Conservation (phyloP, 352 stramenopile genomes). For the Thraustochytrium sp. region DNA sequence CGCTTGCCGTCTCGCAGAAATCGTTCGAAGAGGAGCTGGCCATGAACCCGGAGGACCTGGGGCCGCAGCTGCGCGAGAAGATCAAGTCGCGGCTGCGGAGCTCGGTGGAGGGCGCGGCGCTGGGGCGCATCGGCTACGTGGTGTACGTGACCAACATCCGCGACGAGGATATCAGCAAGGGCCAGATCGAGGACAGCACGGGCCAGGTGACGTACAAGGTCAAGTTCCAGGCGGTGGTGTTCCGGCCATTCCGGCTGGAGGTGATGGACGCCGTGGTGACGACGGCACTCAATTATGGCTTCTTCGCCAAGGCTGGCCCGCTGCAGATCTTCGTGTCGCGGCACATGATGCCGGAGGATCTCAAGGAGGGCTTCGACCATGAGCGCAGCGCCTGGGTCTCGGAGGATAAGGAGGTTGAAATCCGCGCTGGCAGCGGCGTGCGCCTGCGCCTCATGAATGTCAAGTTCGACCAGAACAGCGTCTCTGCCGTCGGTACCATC, state of each 20-base stretch:
- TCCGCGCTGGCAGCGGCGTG: slow-evolving; percentile 87
- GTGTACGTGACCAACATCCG: slow-evolving; percentile 92
- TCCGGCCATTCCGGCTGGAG: slow-evolving; percentile 94
- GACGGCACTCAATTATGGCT: slow-evolving; percentile 89
- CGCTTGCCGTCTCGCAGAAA: too few relatives aligned
- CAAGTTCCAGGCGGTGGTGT: slow-evolving; percentile 89
- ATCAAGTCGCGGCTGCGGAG: slow-evolving; percentile 90
- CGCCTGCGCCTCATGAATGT: slow-evolving; percentile 93
- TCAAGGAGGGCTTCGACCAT: slow-evolving; percentile 84
- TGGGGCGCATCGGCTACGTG: slow-evolving; percentile 92
- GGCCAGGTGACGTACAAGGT: slow-evolving; percentile 92
- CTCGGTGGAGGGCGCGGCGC: slow-evolving; percentile 88
- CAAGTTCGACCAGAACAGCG: slow-evolving; percentile 91
- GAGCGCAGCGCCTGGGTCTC: slow-evolving; percentile 94
- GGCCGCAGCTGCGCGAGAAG: slow-evolving; percentile 87
- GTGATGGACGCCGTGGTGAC: slow-evolving; percentile 93
- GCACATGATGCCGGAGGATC: slow-evolving; percentile 81
- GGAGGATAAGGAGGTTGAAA: slow-evolving; percentile 93
- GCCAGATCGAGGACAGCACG: slow-evolving; percentile 95
- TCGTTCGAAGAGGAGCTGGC: slow-evolving; percentile 73
- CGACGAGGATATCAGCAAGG: slow-evolving; percentile 90
- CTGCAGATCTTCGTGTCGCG: slow-evolving; percentile 94
- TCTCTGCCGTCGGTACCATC: slow-evolving; percentile 93
- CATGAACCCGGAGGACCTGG: slow-evolving; percentile 90
- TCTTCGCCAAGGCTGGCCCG: slow-evolving; percentile 91